phyloP scores from a whole-genome alignment of 768 basidiomycete species.

The Podaxis sp. region DNA sequence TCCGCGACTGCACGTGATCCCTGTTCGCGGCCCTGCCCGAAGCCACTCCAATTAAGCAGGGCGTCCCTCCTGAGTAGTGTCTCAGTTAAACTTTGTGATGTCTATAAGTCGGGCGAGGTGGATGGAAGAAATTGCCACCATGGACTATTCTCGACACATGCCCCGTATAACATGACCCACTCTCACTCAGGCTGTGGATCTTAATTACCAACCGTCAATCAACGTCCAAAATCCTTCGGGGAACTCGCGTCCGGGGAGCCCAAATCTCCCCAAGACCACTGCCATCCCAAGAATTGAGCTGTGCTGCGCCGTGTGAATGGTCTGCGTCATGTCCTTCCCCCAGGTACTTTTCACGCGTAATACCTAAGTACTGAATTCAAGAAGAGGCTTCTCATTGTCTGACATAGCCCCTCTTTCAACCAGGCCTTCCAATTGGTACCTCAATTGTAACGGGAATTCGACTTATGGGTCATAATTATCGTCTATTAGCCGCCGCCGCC shows the following conservation, averaged over 20 bases:
- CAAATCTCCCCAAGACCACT: neutral
- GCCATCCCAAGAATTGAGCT: neutral
- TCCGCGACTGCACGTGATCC: too few relatives aligned
- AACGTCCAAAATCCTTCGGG: neutral
- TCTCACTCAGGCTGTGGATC: neutral
- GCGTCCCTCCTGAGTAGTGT: too few relatives aligned
- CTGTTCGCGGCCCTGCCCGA: too few relatives aligned
- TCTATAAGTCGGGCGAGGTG: too few relatives aligned
- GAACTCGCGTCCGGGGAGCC: neutral
- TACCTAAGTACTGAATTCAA: neutral
- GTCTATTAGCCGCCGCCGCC: conserved; percentile 54
- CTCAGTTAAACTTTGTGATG: too few relatives aligned
- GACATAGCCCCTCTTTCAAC: neutral
- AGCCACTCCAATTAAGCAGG: too few relatives aligned
- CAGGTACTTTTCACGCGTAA: neutral
- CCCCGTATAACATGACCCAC: neutral
- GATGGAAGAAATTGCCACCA: neutral
- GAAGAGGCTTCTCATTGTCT: neutral
- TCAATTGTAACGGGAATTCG: neutral
- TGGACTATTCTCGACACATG: neutral
- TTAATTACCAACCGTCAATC: neutral
- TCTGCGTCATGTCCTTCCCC: neutral
- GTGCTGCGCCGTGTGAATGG: neutral
- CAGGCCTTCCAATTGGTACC: neutral
- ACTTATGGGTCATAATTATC: conserved; percentile 50